Base-by-base conservation (phyloP, 2,329 filamentous ascomycete genomes). In the Chalaropsis ovoidea region DNA sequence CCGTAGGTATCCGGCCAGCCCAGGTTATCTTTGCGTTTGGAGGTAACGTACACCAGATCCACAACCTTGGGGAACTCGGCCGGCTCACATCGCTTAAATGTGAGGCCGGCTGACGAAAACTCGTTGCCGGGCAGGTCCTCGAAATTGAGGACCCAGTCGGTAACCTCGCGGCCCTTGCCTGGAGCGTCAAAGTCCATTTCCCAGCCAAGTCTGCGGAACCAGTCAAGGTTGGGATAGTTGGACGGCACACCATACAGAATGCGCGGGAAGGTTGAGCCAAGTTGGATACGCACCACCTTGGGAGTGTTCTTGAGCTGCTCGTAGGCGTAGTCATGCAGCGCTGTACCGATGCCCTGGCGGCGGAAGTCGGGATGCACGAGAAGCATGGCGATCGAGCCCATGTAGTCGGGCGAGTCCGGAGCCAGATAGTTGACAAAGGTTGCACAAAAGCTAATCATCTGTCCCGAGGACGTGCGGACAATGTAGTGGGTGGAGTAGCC, bases 1-100 rank as follows among this genome's bases (percentile, higher is more conserved):
- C 77, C 77, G 69, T 85, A 86, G 69, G 84, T 81, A 69, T 85
- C 82, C 69, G 80, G 84, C 81, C 82, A 84, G 54, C 82, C 82
- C 69, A 82, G 78, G 56, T 77, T 76, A 42, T 77, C 75, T 67
- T 80, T 78, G 61, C 74, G 75, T 10, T 72, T 72, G 0, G 79
- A 80, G 64, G 80, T 78, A 62, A 73, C 75, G 64, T 78, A 77
- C 10, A 82, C 80, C 69, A 84, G 77, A 1, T 77, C 76, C 61
- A 82, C 70, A 1, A 84, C 78, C 35, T 71, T 69, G 45, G 76
- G 72, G 66, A 78, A 78, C 67, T 85, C 81, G 35, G 73, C 67
- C 35, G 77, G 71, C 35, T 76, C 75, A 69, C 80, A 82, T 19
- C 72, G 71, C 41, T 77, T 75, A 68, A 82, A 80, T 5, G 69